Base-by-base conservation (phyloP, 768 basidiomycete species). In the Cystofilobasidium bisporidii region DNA sequence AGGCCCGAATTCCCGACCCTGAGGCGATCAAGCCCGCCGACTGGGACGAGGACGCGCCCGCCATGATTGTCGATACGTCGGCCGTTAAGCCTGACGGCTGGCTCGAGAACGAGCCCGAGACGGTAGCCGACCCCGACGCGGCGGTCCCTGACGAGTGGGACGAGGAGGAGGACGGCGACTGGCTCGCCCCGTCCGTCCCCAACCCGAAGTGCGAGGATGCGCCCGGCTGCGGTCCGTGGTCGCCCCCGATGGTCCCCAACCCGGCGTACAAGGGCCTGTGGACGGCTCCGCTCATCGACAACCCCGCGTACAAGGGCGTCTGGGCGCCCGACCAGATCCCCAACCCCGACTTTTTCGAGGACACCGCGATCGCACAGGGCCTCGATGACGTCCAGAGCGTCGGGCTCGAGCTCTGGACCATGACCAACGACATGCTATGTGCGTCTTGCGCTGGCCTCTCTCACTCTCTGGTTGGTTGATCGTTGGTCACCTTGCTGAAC, bases 131-230 rank as follows among this genome's bases (percentile, higher is more conserved):
- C 75, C 94, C 96, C 69, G 77, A 78, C n/a, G 80, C 80, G 18
- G 84, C 86, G 78, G 97, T 96, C 81, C 96, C 96, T 9, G 96
- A 99, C 76, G 96, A 99, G 78, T 99, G 96, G 96, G 92, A 96
- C 74, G 75, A 69, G 72, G 64, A 75, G 63, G 68, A 69, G 59
- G 68, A 69, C 48, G 68, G 68, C n/a, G 94, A 98, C 76, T 99
- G 92, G 92, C 84, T 98, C 71, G 83, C 93, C 10, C 93, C 96
- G 36, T 85, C 85, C 65, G 81, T 98, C 65, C 79, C 83, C 68
- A 99, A 99, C 83, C 89, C 94, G 71, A 87, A 85, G 76, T 98
- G 96, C 76, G 81, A 84, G 71, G 87, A 86, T 65, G 93, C 85
- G 69, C 84, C 91, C 73, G 96, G 96, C 33, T 99, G 96, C 74